A percentile compares a stretch with the other conserved stretches of the same genome.
Conservation (phyloP, 2,329 filamentous ascomycete genomes). For the Dactylellina cionopaga region DNA sequence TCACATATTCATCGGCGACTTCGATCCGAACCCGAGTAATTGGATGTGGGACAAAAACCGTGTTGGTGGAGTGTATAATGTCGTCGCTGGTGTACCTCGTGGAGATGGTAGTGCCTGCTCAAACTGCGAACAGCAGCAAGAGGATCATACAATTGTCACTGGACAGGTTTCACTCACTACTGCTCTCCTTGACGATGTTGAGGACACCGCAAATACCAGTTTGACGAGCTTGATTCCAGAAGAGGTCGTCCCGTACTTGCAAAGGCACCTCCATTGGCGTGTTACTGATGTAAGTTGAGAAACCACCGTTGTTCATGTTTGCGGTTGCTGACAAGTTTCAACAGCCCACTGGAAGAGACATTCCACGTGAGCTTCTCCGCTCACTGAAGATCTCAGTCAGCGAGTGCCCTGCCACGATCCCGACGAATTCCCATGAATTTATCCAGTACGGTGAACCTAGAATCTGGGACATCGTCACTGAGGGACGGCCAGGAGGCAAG, state of each 20-base stretch:
- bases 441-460: slow-evolving; percentile 36
- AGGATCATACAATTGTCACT: slow-evolving; percentile 59
- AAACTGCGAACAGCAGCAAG: slow-evolving; percentile 55
- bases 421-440: slow-evolving; percentile 31
- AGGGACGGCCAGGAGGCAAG: slow-evolving; percentile 45
- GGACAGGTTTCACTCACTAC: slow-evolving; percentile 62
- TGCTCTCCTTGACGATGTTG: slow-evolving; percentile 59
- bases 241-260: slow-evolving; percentile 59
- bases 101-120: slow-evolving; percentile 35
- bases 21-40: slow-evolving; percentile 56
- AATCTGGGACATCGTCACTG: slow-evolving; percentile 39
- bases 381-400: slow-evolving; percentile 39
- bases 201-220: slow-evolving; percentile 55
- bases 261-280: slow-evolving; percentile 58
- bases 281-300: slow-evolving; percentile 53
- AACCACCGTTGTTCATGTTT: neutral
- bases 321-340: slow-evolving; percentile 5
- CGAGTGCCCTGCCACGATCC: slow-evolving; percentile 38
- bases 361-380: slow-evolving; percentile 22
- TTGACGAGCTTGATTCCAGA: slow-evolving; percentile 58
- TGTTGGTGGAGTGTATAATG: slow-evolving; percentile 61
- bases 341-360: slow-evolving; percentile 32
- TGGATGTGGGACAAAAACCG: slow-evolving; percentile 62
- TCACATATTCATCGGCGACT: slow-evolving; percentile 60
- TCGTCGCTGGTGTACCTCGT: slow-evolving; percentile 57